These are phyloP conservation scores for Trametes meyenii DNA, from an alignment of 768 basidiomycete species.

Conservation along the genomic window DNA sequence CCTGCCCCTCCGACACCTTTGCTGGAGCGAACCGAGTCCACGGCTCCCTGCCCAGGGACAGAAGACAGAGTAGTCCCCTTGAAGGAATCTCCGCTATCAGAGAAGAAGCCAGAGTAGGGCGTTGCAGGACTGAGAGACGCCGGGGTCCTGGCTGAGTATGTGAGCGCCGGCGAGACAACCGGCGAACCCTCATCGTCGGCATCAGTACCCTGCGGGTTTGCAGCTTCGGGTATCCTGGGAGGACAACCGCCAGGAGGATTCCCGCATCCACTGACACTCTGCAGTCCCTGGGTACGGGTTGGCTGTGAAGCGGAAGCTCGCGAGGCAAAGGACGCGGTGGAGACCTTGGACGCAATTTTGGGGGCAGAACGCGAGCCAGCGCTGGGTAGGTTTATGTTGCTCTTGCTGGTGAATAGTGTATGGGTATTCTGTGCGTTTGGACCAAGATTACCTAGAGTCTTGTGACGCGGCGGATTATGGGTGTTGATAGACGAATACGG, in stretches of 20 bases:
- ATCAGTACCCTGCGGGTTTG: slow-evolving; percentile 9
- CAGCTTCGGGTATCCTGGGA: not conserved
- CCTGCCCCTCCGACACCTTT: too few relatives aligned
- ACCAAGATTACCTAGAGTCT: not conserved
- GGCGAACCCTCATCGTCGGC: slow-evolving; percentile 28
- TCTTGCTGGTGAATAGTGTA: slow-evolving; percentile 23
- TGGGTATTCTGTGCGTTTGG: slow-evolving; percentile 16
- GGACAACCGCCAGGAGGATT: too few relatives aligned
- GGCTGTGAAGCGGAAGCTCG: not conserved
- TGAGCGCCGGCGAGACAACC: slow-evolving; percentile 35
- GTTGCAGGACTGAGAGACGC: slow-evolving; percentile 35
- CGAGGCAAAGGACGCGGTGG: not conserved
- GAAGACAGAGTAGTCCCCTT: slow-evolving; percentile 8
- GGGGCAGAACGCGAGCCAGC: slow-evolving; percentile 2
- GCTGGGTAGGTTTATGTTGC: slow-evolving; percentile 20
- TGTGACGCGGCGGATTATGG: slow-evolving; percentile 3
- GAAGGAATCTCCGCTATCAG: slow-evolving; percentile 28
- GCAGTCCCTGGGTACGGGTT: not conserved
- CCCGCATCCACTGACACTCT: not conserved
- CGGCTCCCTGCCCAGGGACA: not conserved
- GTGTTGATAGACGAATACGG: not conserved
- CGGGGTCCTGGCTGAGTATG: slow-evolving; percentile 35
- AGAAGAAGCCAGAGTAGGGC: slow-evolving; percentile 34
- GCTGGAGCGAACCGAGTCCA: not conserved
- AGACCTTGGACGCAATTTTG: not conserved